Base-by-base conservation (phyloP, 2,329 filamentous ascomycete species). In the Ramichloridium luteum region DNA sequence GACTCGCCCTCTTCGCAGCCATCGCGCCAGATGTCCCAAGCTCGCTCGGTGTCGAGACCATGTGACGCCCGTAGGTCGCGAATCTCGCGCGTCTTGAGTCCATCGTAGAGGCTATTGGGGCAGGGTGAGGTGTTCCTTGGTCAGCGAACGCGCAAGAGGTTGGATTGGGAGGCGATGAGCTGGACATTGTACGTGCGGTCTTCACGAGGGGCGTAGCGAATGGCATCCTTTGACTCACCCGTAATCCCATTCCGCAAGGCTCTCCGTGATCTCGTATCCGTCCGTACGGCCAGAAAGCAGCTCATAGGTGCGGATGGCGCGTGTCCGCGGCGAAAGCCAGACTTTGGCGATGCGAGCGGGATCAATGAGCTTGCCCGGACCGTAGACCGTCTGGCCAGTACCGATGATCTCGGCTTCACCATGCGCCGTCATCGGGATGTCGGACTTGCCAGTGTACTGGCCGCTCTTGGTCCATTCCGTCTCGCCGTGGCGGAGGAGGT, bases 381-480 rank as follows among this genome's bases (percentile, higher is more conserved):
- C 70, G 17, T 72, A 65, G 9, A 71, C 57, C 10, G 57, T 54
- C 28, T 50, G 48, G 13, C 58, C 60, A 4, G 65, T 64, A 8
- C 51, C 52, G 8, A 43, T 46, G 35, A 72, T 63, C 47, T 70
- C 67, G 31, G 80, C 64, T 85, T 53, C 80, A 31, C 88, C 88
- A 52, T 83, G 80, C 30, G 68, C 61, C 1, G 86, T 94, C 22
- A 94, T 66, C 1, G 84, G 77, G 3, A 96, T 80, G 50, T 96
- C 86, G n/a, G 80, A 81, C 16, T 65, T 68, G 31, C 85, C 80
- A 0, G 88, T 96, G 59, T 94, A 83, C 31, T 75, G 46, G 12
- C 54, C 86, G 45, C 79, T 79, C 28, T 93, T 73, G 4, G 82
- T 92, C 86, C 86, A 96, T 64, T 93, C 84, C 3, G 86, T 96